Evolutionary conservation across 176 grass and related monocot genomes (phyloP), one percentile per base, ranked within the genome.

Genomic region (Eragrostis nindensis): DNA sequence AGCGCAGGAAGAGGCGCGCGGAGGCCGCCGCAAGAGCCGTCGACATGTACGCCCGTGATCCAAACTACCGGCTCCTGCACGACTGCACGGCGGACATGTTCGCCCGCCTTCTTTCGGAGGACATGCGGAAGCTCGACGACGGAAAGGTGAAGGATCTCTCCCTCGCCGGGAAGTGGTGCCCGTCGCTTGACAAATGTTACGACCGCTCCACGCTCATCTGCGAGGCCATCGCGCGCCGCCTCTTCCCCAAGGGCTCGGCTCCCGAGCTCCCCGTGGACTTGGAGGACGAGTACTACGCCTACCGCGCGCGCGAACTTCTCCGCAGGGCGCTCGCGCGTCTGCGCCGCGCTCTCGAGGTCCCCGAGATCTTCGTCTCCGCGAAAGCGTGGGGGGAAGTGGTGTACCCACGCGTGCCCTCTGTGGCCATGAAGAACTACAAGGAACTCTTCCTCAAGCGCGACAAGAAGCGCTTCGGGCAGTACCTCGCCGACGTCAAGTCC

Each of bases 351-450:
- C 88, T 92, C 46, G n/a, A 79, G 53, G 49, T 95, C 42, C 93
- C 93, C 0, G 93, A 97, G 88, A 52, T 97, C 39, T 93, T 90
- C 76, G 89, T 97, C 52, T 80, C 85, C 22, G 88, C 82, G 24
- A 32, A 57, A 0, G 82, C 74, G 24, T 93, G 94, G 94, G 77
- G 60, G 2, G 24, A 74, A 10, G 81, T 97, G 62, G 77, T 91
- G 11, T 97, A 97, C 86, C 49, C 74, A 17, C 88, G 88, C n/a
- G 94, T 97, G 27, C 83, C 94, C 21, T 97, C 88, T 6, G 77
- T 97, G 11, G 94, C 94, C 70, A 93, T 97, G 94, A 91, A 87
- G 62, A 91, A 91, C 80, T 97, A 93, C 62, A 91, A 84, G 66
- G 72, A 85, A 0, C 73, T 88, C 67, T 97, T 97, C 89, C 3